Conservation (phyloP, 805 yeast genomes). For the Pichia paraexigua region DNA sequence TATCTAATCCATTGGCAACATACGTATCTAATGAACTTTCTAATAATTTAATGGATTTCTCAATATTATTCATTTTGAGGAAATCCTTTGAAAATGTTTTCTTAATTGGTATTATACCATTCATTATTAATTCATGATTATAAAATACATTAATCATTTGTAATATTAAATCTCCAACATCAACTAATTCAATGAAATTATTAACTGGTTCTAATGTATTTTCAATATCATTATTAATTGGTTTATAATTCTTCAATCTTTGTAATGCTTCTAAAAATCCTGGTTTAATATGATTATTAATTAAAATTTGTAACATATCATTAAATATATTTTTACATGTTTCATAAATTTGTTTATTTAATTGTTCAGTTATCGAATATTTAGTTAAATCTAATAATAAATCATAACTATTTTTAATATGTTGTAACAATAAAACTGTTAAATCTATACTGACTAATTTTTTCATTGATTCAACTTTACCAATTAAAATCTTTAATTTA, state of each 20-base stretch:
- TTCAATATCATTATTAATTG: constrained; percentile 29
- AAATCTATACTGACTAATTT: constrained; percentile 74
- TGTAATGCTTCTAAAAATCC: constrained; percentile 80
- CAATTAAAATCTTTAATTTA: constrained; percentile 65
- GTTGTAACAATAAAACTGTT: constrained; percentile 60
- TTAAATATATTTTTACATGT: constrained; percentile 57
- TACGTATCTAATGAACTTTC: constrained; percentile 77
- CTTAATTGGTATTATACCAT: constrained; percentile 37
- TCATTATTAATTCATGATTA: constrained; percentile 65
- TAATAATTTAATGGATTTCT: constrained; percentile 49
- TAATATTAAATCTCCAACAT: constrained; percentile 84
- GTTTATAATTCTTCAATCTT: constrained; percentile 64
- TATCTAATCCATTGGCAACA: constrained; percentile 88
- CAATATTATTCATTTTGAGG: constrained; percentile 67
- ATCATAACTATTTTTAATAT: constrained; percentile 57
- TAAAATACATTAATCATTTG: constrained; percentile 90
- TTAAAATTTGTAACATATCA: constrained; percentile 52
- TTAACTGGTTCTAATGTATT: constrained; percentile 72
- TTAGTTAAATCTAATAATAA: constrained; percentile 42
- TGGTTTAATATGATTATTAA: constrained; percentile 66
- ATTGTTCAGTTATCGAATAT: constrained; percentile 24
- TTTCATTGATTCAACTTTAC: constrained; percentile 68
- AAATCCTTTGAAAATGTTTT: constrained; percentile 64
- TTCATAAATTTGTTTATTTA: constrained; percentile 27
- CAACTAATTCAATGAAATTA: constrained; percentile 82